Evolutionary conservation across 495 filamentous ascomycete species (phyloP).

Genomic region (Articulospora tetracladia): DNA sequence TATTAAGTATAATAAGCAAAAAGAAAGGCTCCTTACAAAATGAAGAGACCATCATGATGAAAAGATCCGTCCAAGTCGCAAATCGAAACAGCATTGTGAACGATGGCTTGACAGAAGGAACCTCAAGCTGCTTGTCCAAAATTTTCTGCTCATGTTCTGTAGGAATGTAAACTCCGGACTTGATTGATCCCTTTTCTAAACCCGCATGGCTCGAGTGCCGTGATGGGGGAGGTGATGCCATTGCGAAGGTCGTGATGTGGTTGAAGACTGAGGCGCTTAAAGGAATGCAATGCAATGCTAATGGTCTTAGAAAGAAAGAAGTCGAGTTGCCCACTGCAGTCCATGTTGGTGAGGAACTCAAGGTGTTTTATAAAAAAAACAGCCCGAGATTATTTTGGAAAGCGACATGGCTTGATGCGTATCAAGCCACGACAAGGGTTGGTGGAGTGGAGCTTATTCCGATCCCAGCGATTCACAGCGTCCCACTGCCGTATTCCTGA

Average conservation of each 20-base stretch:
- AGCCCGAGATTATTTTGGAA: neutral
- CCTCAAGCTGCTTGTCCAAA: neutral
- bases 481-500: neutral
- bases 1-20: too few species aligned
- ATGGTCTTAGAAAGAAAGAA: neutral
- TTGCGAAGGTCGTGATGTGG: neutral
- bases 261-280: too few species aligned
- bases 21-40: too few species aligned
- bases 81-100: slow-evolving; percentile 64
- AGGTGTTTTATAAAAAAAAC: neutral
- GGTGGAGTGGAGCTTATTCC: neutral
- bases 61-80: slow-evolving; percentile 64
- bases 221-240: neutral
- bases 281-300: too few species aligned
- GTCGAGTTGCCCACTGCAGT: neutral
- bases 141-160: slow-evolving; percentile 1
- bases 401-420: too few species aligned
- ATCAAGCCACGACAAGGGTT: too few species aligned
- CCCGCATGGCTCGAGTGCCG: neutral
- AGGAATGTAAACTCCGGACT: neutral
- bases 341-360: neutral
- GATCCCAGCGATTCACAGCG: neutral
- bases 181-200: neutral
- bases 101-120: slow-evolving; percentile 5
- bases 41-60: slow-evolving; percentile 61